Evolutionary conservation across 208 protist genomes (phyloP), one percentile per base, ranked within the genome.

Genomic region (Trypanosoma conorhini): DNA sequence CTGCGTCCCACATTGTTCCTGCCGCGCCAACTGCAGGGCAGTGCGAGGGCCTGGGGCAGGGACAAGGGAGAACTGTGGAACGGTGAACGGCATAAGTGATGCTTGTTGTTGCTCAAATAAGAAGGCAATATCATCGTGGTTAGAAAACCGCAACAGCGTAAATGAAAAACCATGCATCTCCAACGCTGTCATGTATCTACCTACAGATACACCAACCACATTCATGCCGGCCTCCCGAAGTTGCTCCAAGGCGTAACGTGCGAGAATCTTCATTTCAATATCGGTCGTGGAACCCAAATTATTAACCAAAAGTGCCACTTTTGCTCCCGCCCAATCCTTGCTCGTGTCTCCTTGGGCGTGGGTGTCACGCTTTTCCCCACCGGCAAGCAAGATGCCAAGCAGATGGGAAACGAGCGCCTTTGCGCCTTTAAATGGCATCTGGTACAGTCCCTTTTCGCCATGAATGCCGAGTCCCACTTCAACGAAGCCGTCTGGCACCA

Each of bases 391-490:
- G 24, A 79, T 79, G 13, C 60, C 48, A 5, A 90, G 22, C 40
- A 91, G 62, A 38, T 72, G 24, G 42, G 46, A 17, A 21, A 82
- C 44, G 19, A 95, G 79, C 12, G 57, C 22, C 19, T 71, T 59
- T 13, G 70, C 82, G 13, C 70, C 50, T 22, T 60, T 33, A 56
- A 86, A 80, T 15, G 79, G 68, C 22, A 83, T 44, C 62, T 79
- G 79, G 35, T 76, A 54, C 13, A 85, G 68, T 21, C 88, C 92
- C 62, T 73, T 76, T 72, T 97, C 91, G 5, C 94, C 93, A 74
- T 98, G 95, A 55, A 97, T 98, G 60, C 95, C 95, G 17, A 97
- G 80, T 19, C 93, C 92, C 17, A 97, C 63, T 74, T 97, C 92
- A 26, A 95, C 75, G 44, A 74, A 67, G 12, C 73, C 77, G n/a